Evolutionary conservation across 371 early-diverging fungal species (phyloP), one percentile per base, ranked within the genome.

Genomic region (Globomyces sp.): DNA sequence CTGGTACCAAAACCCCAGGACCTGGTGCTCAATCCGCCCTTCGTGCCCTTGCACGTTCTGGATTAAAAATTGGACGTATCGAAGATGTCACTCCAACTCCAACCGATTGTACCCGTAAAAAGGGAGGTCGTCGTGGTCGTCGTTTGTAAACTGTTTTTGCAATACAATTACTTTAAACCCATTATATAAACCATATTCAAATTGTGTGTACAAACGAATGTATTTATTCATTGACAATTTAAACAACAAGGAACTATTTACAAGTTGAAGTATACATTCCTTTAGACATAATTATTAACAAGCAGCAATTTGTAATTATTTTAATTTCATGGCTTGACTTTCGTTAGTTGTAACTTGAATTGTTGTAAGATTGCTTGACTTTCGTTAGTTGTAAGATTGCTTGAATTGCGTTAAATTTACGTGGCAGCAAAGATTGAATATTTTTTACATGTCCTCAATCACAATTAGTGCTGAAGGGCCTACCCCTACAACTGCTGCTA

Each of bases 51-150:
- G 99, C 99, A 72, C 94, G 99, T 86, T 87, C 95, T 72, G 99
- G 99, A 71, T 91, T 99, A 89, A 92, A 89, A 84, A 93, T 99
- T 77, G 99, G 99, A 72, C 89, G 99, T 77, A 97, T 99, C 80
- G 93, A 99, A 87, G 99, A 99, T 85, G 96, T 96, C 70, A 99
- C 99, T 71, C 99, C 99, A 77, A 91, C 96, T 79, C 98, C 99
- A 74, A 95, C 96, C 79, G 99, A 99, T 85, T 88, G 91, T 80
- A 98, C 99, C 79, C 91, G 99, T 73, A 90, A 92, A 80, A 99
- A 99, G 93, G 99, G 99, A 87, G 99, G 99, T 91, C 96, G 99
- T 79, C 94, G 99, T 87, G 99, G 99, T 96, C 97, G 99, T 88
- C 98, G 99, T 93, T 89, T 99, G 79, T 99, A 93, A 80, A 71